Base-by-base conservation (phyloP, 2,329 filamentous ascomycete species). In the Orbilia ellipsospora region DNA sequence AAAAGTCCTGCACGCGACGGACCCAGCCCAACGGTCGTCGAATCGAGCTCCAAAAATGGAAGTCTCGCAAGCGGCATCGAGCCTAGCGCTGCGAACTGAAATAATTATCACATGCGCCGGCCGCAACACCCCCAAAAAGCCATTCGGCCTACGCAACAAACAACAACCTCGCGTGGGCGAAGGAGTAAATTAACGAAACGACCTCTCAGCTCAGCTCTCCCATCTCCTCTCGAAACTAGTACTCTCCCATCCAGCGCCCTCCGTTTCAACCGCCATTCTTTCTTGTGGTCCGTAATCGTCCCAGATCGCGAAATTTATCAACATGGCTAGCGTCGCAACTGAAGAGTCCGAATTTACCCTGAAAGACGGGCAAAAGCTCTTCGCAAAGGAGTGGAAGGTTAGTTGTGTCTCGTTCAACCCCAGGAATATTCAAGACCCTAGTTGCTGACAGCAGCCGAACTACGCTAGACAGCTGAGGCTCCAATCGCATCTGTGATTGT, bases 401-500 rank as follows among this genome's bases (percentile, higher is more conserved):
- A 62, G 59, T 74, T 60, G 36, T 42, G 36, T 20, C 23, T 23
- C 48, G 23, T 26, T 16, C 31, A 55, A 55, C 50, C 68, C 78
- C 52, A 70, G 72, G 51, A 23, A 23, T 23, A 60, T 52, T 40
- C 28, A 61, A 13, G 12, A 50, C 62, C 18, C 62, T 48, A 57
- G 54, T 15, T 20, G 52, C 63, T 65, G 26, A 63, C 23, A 18
- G 40, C 42, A 50, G 16, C 60, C 60, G 20, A 69, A 73, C 69
- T 16, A 69, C 78, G 23, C 52, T 44, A 89, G 89, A 88, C 88
- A 31, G 82, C 86, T 31, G 86, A 84, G 13, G 82, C 85, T 12
- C 82, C 87, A 66, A 87, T 87, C 80, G 93, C 93, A 42, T 91
- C 91, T 78, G 82, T 96, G 59, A 85, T 95, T 79, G 91, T 96